Evolutionary conservation across 768 basidiomycete species (phyloP), one percentile per base, ranked within the genome.

Genomic region (Psilocybe tampanensis): DNA sequence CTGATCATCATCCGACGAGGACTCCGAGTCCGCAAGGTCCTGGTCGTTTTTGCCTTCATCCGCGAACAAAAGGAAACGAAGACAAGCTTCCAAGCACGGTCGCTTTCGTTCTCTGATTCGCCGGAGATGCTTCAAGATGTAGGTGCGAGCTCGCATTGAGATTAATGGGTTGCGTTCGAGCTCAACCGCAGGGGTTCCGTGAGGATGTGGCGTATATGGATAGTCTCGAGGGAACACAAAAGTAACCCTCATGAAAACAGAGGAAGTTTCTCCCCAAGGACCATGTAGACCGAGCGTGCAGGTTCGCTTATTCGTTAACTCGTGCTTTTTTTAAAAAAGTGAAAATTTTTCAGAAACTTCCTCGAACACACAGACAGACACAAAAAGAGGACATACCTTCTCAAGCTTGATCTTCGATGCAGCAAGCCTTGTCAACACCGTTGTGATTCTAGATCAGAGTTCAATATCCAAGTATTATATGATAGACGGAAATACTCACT

Each of bases 181-280:
- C 47, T 94, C 92, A 44, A 98, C 83, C 9, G 78, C 77, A 0
- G 92, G 90, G 0, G 80, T 86, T 18, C 88, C 84, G 9, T 82
- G 77, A 0, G 92, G 90, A 63, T 86, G 75, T 1, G 61, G 61
- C 0, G 80, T 79, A 6, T 84, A 78, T 0, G 92, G 90, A 66
- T 98, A 98, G 42, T 84, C 83, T 21, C 84, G 79, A 0, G 96
- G 95, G 65, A 98, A 98, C 1, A 84, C 87, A 74, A 97, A 95
- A 1, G 91, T 89, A 23, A 96, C 83, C 0, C 95, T 87, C 56
- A 95, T 86, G 73, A 93, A 95, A 7, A 90, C 89, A 18, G 87
- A 89, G 11, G 87, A 88, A 0, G 81, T 84, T 54, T 89, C 89
- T n/a, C 91, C 93, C 94, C 94, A 95, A 2, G 94, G 94, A 2